Percentiles rank a stretch among this genome's conserved stretches.
phyloP scores from a whole-genome alignment of 176 grass and related monocot species.

The Raddia distichophylla region DNA sequence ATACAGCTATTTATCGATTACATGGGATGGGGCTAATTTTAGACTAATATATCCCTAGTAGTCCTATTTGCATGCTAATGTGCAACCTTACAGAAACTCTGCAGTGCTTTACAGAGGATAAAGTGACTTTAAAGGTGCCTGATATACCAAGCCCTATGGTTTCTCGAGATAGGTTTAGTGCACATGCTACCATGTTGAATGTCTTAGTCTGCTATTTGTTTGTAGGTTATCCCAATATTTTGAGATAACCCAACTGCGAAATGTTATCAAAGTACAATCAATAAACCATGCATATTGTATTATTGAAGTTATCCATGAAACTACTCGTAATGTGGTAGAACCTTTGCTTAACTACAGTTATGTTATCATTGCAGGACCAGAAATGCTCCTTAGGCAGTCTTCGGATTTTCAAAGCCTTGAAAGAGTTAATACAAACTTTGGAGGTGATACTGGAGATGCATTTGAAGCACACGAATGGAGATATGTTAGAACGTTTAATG shows the following conservation, averaged over 20 bases:
- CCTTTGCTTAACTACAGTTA: background rate
- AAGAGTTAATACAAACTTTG: conserved; percentile 53
- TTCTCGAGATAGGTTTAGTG: background rate
- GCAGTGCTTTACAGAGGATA: background rate
- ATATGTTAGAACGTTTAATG: conserved; percentile 86
- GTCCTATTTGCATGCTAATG: too few relatives aligned
- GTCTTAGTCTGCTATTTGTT: conserved; percentile 17
- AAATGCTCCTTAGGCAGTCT: conserved; percentile 78
- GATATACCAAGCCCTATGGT: background rate
- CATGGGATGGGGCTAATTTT: too few relatives aligned
- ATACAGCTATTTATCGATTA: too few relatives aligned
- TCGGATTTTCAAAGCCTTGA: conserved; percentile 58
- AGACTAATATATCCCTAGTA: background rate
- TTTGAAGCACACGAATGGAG: conserved; percentile 89
- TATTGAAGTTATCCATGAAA: conserved; percentile 19
- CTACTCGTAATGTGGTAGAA: background rate
- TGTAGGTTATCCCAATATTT: conserved; percentile 24
- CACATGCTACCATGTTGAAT: conserved; percentile 20
- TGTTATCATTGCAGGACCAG: conserved; percentile 68
- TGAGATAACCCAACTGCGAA: background rate
- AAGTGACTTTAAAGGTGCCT: background rate
- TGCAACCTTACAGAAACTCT: background rate
- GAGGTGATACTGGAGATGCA: conserved; percentile 72
- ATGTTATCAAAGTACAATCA: background rate
- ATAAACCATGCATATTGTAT: conserved; percentile 14